phyloP scores from a whole-genome alignment of 352 stramenopile species.

The Pythium apleroticum region DNA sequence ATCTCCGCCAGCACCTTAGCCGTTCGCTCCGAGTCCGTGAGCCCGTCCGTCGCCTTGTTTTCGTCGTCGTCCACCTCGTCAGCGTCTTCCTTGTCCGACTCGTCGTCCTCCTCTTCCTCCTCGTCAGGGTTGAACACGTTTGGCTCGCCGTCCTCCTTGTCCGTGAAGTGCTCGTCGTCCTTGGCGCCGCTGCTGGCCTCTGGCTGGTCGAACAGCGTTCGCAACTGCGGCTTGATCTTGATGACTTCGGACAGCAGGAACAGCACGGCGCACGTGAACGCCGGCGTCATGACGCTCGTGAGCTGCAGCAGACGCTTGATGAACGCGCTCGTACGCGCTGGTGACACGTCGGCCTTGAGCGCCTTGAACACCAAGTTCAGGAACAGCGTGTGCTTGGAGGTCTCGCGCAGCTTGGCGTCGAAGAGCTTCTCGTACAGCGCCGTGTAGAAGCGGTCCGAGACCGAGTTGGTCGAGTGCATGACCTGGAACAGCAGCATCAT shows the following conservation, averaged over 20 bases:
- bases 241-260: slow-evolving; percentile 96
- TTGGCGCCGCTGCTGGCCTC: slow-evolving; percentile 27
- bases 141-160: slow-evolving; percentile 41
- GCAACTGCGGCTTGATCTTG: slow-evolving; percentile 77
- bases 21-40: slow-evolving; percentile 52
- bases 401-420: slow-evolving; percentile 88
- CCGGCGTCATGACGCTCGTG: slow-evolving; percentile 72
- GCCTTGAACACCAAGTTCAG: slow-evolving; percentile 98
- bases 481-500: slow-evolving; percentile 96
- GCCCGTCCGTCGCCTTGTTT: slow-evolving; percentile 34
- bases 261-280: slow-evolving; percentile 91
- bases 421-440: slow-evolving; percentile 96
- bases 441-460: slow-evolving; percentile 96
- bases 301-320: slow-evolving; percentile 94
- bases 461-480: slow-evolving; percentile 80
- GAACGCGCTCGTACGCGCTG: slow-evolving; percentile 87
- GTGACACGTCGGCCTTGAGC: slow-evolving; percentile 93
- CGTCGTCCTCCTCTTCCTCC: slow-evolving; percentile 30
- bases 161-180: slow-evolving; percentile 59
- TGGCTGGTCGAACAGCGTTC: slow-evolving; percentile 69
- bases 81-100: slow-evolving; percentile 25
- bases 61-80: slow-evolving; percentile 34
- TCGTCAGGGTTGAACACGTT: slow-evolving; percentile 32
- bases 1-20: slow-evolving; percentile 60
- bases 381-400: slow-evolving; percentile 95